Conservation (phyloP, 2,329 filamentous ascomycete genomes). For the Cladosporium sp. region DNA sequence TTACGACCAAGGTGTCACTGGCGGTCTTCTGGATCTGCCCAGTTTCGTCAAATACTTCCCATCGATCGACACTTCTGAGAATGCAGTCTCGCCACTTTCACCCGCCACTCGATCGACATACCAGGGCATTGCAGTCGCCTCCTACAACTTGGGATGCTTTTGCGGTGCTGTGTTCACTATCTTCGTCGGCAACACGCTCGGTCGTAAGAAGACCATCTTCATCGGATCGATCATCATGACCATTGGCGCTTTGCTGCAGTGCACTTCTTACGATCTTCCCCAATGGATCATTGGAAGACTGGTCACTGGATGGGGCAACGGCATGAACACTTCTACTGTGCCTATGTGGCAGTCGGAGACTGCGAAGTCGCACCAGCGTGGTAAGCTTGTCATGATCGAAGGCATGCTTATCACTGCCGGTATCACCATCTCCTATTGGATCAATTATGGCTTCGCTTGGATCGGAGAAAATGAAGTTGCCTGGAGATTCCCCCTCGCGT, state of each 20-base stretch:
- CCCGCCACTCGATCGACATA: slow-evolving; percentile 13
- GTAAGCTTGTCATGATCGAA: slow-evolving; percentile 55
- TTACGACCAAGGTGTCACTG: slow-evolving; percentile 45
- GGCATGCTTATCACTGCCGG: slow-evolving; percentile 53
- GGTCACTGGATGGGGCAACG: slow-evolving; percentile 53
- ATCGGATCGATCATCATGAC: slow-evolving; percentile 51
- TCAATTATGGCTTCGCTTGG: slow-evolving; percentile 51
- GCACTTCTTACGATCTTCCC: slow-evolving; percentile 47
- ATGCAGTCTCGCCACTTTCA: slow-evolving; percentile 10
- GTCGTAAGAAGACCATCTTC: slow-evolving; percentile 54
- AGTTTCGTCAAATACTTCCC: slow-evolving; percentile 46
- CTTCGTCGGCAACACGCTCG: slow-evolving; percentile 51
- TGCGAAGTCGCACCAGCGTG: slow-evolving; percentile 52
- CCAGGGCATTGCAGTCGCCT: slow-evolving; percentile 24
- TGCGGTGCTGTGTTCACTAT: slow-evolving; percentile 50
- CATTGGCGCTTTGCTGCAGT: slow-evolving; percentile 51
- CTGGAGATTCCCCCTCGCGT: slow-evolving; percentile 21
- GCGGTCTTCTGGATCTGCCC: slow-evolving; percentile 46
- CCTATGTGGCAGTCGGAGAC: slow-evolving; percentile 54
- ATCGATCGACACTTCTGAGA: slow-evolving; percentile 38
- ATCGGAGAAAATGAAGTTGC: slow-evolving; percentile 17
- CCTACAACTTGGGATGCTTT: slow-evolving; percentile 47
- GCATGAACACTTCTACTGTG: slow-evolving; percentile 54
- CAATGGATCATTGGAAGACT: slow-evolving; percentile 54
- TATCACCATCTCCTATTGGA: slow-evolving; percentile 53